phyloP scores from a whole-genome alignment of 176 grass and related monocot genomes.

The Avena insularis region DNA sequence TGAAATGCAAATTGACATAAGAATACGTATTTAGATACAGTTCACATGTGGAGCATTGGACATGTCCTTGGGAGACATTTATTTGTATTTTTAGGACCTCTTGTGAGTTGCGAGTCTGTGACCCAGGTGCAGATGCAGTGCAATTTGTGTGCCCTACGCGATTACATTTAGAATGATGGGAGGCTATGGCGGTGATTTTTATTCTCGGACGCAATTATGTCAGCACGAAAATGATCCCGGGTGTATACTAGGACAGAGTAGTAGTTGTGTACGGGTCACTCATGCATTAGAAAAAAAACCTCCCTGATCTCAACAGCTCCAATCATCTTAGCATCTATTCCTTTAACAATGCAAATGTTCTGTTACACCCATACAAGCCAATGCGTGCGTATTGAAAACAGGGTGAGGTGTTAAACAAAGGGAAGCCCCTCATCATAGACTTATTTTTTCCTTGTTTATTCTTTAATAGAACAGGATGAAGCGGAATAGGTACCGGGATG shows the following conservation, averaged over 20 bases:
- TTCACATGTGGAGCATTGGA: background rate
- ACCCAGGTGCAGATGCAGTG: background rate
- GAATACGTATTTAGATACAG: background rate
- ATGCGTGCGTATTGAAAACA: slow-evolving; percentile 33
- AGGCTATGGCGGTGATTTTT: background rate
- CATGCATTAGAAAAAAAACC: background rate
- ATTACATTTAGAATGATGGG: background rate
- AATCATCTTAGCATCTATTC: slow-evolving; percentile 20
- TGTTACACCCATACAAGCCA: slow-evolving; percentile 37
- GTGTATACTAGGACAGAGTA: slow-evolving; percentile 14
- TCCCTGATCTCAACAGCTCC: slow-evolving; percentile 44
- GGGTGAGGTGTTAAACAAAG: slow-evolving; percentile 42
- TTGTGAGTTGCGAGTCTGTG: background rate
- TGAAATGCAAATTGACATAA: background rate
- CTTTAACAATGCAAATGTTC: slow-evolving; percentile 46
- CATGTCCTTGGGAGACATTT: background rate
- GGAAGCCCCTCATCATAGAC: slow-evolving; percentile 37
- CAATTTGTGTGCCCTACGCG: background rate
- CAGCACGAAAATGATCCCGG: slow-evolving; percentile 24
- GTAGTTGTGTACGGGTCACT: slow-evolving; percentile 41
- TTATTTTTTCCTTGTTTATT: slow-evolving; percentile 26
- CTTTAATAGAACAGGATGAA: slow-evolving; percentile 32
- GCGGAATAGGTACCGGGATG: slow-evolving; percentile 20
- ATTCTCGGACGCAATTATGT: slow-evolving; percentile 22
- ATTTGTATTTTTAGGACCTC: background rate